Conservation (phyloP, 345 rosid genomes). For the Linum usitatissimum region DNA sequence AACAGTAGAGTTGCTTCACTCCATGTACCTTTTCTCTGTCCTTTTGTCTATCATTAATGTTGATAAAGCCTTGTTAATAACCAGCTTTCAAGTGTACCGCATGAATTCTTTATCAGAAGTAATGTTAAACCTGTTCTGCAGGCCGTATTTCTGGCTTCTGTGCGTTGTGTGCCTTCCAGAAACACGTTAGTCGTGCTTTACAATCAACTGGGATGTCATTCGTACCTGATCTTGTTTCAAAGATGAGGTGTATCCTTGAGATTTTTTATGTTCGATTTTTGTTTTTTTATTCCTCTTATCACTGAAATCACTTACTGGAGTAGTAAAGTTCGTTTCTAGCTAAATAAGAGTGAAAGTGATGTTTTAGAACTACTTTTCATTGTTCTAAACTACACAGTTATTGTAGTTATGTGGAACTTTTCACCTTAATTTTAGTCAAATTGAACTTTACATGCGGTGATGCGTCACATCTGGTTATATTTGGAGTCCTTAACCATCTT, state of each 20-base stretch:
- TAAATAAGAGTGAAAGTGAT: neutral
- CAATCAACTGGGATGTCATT: slow-evolving; percentile 61
- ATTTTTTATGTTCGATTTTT: neutral
- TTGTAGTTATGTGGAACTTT: neutral
- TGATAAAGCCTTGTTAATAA: no score
- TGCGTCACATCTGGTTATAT: slow-evolving; percentile 1
- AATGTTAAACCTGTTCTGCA: slow-evolving; percentile 21
- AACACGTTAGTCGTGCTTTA: slow-evolving; percentile 74
- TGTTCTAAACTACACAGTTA: neutral
- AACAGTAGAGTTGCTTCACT: neutral
- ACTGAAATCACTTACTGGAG: neutral
- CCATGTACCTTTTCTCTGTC: neutral
- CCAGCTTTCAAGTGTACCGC: no score
- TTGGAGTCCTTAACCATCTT: slow-evolving; percentile 33
- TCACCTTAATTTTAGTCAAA: neutral
- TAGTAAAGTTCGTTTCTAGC: neutral
- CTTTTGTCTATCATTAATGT: neutral
- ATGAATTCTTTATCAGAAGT: no score
- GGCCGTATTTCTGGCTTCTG: slow-evolving; percentile 90
- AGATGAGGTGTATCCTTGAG: slow-evolving; percentile 75
- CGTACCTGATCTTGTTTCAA: slow-evolving; percentile 77
- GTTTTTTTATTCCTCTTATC: neutral
- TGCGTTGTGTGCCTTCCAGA: slow-evolving; percentile 94
- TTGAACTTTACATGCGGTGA: neutral
- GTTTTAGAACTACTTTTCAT: neutral